Base-by-base conservation (phyloP, 148 eudicot species). In the Rhododendron griersonianum region DNA sequence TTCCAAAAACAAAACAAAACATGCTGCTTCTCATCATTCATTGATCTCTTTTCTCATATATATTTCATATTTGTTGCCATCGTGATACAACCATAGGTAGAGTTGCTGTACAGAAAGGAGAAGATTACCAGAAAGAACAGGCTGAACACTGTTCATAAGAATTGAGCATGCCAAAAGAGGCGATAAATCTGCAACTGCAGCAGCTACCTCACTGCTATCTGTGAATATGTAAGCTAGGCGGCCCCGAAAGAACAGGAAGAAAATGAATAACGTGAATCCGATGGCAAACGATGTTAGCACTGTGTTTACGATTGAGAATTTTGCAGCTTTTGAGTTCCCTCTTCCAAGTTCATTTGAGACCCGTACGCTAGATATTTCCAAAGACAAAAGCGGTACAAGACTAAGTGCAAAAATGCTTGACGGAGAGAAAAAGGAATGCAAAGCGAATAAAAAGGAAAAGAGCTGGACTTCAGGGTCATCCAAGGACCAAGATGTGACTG, bases 191-290 rank as follows among this genome's bases (percentile, higher is more conserved):
- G 91, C 90, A 4, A 92, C 96, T 74, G 95, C 93, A 65, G 88
- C 87, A 14, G 91, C 95, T 73, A 95, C 95, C 74, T 89, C 90
- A 1, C 77, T 85, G 82, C 90, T 91, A 18, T 90, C 87, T 6
- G 98, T 92, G 88, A 95, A 95, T 88, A 93, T 76, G 90, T 95
- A 95, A 50, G 98, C 89, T 57, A 91, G 61, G 35, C 84, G 89
- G 9, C 86, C 91, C 6, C 90, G 90, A 65, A 91, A 87, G 87
- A 90, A 81, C 18, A 91, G 82, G 89, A 91, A 90, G 45, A 86
- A 84, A 19, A 88, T 21, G 77, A 91, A 91, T 14, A 91, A 78
- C n/a, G 85, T 85, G 11, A 88, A 37, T 71, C 91, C 93, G 16
- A 91, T 83, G 82, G 83, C 61, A 47, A 87, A 81, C 5, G 93